A percentile compares a stretch with the other conserved stretches of the same genome.
Conservation (phyloP, 2,329 filamentous ascomycete species). For the Plenodomus lindquistii region DNA sequence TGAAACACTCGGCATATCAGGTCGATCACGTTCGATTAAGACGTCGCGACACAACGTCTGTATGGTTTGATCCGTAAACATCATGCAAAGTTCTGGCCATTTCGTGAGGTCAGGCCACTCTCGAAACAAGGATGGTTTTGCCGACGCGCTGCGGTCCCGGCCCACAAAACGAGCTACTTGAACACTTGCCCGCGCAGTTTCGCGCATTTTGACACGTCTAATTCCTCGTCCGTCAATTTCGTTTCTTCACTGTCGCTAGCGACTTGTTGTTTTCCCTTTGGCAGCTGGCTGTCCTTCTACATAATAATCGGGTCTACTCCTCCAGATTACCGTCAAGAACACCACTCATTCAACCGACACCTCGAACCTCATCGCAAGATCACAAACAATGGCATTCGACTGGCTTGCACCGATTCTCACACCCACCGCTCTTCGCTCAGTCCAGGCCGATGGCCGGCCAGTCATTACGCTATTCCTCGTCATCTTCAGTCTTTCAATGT, state of each 20-base stretch:
- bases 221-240: conserved; percentile 11
- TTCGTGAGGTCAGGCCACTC: conserved; percentile 21
- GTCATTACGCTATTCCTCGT: conserved; percentile 85
- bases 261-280: conserved; percentile 9
- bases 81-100: conserved; percentile 16
- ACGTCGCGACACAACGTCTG: conserved; percentile 13
- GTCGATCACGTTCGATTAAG: conserved; percentile 12
- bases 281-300: conserved; percentile 27
- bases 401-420: conserved; percentile 39
- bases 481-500: conserved; percentile 64
- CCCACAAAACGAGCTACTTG: conserved; percentile 10
- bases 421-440: conserved; percentile 34
- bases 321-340: background rate
- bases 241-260: conserved; percentile 14
- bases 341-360: background rate
- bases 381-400: conserved; percentile 29
- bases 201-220: conserved; percentile 12
- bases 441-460: conserved; percentile 68
- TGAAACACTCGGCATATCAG: conserved; percentile 24
- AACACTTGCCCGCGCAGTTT: conserved; percentile 16
- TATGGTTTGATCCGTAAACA: conserved; percentile 24
- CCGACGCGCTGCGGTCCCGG: conserved; percentile 23
- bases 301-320: conserved; percentile 1
- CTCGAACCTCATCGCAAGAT: background rate
- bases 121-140: conserved; percentile 30